These are phyloP conservation scores for Brassica incana DNA, from an alignment of 345 rosid species.

Conservation along the genomic window DNA sequence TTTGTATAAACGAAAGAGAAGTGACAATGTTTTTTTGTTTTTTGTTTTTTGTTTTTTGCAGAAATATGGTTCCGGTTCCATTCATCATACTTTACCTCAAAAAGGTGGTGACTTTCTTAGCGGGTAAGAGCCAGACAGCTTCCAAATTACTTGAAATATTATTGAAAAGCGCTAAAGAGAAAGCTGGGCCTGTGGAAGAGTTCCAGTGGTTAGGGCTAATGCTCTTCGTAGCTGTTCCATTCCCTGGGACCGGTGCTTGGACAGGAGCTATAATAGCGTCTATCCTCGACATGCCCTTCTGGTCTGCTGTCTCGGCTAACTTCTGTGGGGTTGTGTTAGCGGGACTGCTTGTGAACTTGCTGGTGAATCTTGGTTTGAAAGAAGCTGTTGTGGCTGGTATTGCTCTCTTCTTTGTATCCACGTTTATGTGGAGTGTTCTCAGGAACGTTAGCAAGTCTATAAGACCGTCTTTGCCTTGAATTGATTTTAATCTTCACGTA, in stretches of 20 bases:
- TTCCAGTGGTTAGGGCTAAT: slow-evolving; percentile 90
- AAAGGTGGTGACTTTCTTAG: slow-evolving; percentile 62
- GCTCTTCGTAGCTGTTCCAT: slow-evolving; percentile 97
- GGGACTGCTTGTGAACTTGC: slow-evolving; percentile 78
- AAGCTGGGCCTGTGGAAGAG: slow-evolving; percentile 90
- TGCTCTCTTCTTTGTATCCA: slow-evolving; percentile 64
- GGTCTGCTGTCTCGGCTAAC: slow-evolving; percentile 77
- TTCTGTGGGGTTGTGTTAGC: slow-evolving; percentile 79
- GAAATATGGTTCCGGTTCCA: slow-evolving; percentile 97
- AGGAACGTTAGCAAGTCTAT: slow-evolving; percentile 60
- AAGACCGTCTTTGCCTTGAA: slow-evolving; percentile 37
- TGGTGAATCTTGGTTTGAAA: slow-evolving; percentile 80
- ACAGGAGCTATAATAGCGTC: slow-evolving; percentile 90
- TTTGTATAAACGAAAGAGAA: neutral
- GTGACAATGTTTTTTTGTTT: neutral
- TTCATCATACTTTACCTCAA: slow-evolving; percentile 76
- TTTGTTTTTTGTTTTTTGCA: no score
- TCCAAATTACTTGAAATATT: slow-evolving; percentile 61
- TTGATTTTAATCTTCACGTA: no score
- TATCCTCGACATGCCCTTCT: slow-evolving; percentile 86
- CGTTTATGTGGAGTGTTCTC: slow-evolving; percentile 84
- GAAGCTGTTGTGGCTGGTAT: slow-evolving; percentile 70
- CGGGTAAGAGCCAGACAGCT: slow-evolving; percentile 59
- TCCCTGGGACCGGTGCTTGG: slow-evolving; percentile 98
- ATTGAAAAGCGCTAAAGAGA: slow-evolving; percentile 69